Evolutionary conservation across 768 basidiomycete species (phyloP), one percentile per base, ranked within the genome.

Genomic region (Psilocybe subaeruginosa): DNA sequence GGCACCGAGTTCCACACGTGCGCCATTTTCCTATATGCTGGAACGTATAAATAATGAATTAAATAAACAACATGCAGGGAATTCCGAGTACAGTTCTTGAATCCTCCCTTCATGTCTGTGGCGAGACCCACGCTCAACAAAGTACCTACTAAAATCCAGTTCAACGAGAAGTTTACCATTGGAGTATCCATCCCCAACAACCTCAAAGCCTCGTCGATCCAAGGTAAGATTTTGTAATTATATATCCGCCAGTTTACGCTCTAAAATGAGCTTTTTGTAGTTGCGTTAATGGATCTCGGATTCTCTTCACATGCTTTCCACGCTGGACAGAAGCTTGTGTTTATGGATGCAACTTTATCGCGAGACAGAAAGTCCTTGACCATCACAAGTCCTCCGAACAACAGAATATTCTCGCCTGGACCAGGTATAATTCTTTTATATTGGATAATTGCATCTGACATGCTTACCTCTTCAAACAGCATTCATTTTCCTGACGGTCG

Each of bases 81-180:
- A 70, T 78, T 77, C 70, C 78, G 78, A 4, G 70, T 77, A 17
- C 75, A 80, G 62, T 76, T 74, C 58, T 64, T 77, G 41, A 76
- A 76, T 37, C 80, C 79, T 7, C 78, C 80, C 0, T 81, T 78
- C 67, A 75, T 80, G 72, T 70, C 68, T 11, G 60, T 71, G 31
- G 67, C 69, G 0, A 73, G 79, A 3, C 79, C 79, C 0, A 68
- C 60, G 0, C 64, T 76, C 48, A 66, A 63, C 41, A 73, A 70
- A 5, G 64, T 76, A 1, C 78, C 79, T 0, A 68, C 68, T 0
- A 71, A 67, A 27, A 68, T 80, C 49, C 66, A 67, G 35, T 79
- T 75, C 60, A 73, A 72, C 35, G 64, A 72, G 12, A 61, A 62
- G 37, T 76, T 78, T 64, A 73, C 66, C 7, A 62, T 77, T 3